phyloP scores from a whole-genome alignment of 768 basidiomycete genomes.

The Neoboletus magnificus region DNA sequence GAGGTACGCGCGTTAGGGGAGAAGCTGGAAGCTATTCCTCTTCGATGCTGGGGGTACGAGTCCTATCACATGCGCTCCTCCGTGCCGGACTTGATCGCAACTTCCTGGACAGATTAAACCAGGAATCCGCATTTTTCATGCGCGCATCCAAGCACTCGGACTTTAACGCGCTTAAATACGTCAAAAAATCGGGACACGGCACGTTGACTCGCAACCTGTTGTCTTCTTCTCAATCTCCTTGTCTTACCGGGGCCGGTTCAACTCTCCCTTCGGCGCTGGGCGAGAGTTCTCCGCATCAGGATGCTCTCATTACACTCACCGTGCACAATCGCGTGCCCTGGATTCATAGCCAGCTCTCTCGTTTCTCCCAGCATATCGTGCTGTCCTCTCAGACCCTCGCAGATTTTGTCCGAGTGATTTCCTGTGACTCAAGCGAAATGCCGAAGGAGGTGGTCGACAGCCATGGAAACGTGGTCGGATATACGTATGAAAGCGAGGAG shows the following conservation, averaged over 20 bases:
- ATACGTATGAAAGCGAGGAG: slow-evolving; percentile 22
- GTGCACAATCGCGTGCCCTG: slow-evolving; percentile 60
- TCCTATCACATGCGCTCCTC: not conserved
- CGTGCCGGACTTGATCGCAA: not conserved
- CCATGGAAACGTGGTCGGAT: slow-evolving; percentile 33
- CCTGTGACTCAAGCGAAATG: slow-evolving; percentile 59
- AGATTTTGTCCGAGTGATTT: slow-evolving; percentile 56
- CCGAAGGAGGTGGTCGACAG: slow-evolving; percentile 39
- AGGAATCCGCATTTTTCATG: slow-evolving; percentile 58
- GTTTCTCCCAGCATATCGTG: slow-evolving; percentile 65
- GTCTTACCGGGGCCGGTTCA: not conserved
- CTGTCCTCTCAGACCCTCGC: slow-evolving; percentile 70
- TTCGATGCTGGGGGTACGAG: slow-evolving; percentile 63
- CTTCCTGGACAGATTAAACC: slow-evolving; percentile 39
- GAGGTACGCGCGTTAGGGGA: slow-evolving; percentile 50
- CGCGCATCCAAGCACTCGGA: slow-evolving; percentile 64
- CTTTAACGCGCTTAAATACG: slow-evolving; percentile 48
- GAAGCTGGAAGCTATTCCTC: slow-evolving; percentile 47
- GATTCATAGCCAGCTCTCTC: slow-evolving; percentile 55
- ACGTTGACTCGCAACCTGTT: slow-evolving; percentile 14
- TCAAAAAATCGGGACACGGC: slow-evolving; percentile 34
- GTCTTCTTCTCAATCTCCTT: not conserved
- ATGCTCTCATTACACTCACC: slow-evolving; percentile 57
- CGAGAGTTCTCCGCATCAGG: slow-evolving; percentile 6
- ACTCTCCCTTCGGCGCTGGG: not conserved